Conservation (phyloP, 495 filamentous ascomycete genomes). For the Amphirosellinia nigrospora region DNA sequence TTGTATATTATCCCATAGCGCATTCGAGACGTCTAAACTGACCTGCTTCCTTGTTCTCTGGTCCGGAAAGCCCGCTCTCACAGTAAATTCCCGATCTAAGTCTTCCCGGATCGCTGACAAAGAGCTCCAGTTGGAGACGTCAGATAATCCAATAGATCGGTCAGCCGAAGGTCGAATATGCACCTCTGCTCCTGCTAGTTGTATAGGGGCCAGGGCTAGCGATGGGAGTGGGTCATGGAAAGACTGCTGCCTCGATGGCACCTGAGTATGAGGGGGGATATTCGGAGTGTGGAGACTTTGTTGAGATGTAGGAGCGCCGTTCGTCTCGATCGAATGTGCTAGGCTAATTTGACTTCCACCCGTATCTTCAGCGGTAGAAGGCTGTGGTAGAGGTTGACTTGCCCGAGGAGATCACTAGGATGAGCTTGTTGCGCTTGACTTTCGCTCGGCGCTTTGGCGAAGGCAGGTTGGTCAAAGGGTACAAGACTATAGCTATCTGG, state of each 20-base stretch:
- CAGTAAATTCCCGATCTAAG: constrained; percentile 12
- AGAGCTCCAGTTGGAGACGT: constrained; percentile 2
- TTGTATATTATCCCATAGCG: constrained; percentile 11
- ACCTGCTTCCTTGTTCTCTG: background rate
- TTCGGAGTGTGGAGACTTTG: background rate
- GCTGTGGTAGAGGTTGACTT: background rate
- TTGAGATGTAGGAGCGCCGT: background rate
- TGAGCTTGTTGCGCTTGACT: background rate
- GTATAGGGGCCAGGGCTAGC: background rate
- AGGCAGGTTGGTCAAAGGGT: background rate
- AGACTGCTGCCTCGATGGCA: background rate
- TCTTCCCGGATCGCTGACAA: constrained; percentile 20
- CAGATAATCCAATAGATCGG: background rate
- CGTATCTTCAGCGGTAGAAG: background rate
- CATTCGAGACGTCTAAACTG: constrained; percentile 14
- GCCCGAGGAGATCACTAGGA: background rate
- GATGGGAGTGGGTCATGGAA: background rate
- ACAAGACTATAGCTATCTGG: background rate
- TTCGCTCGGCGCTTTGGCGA: background rate
- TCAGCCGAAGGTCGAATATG: constrained; percentile 10
- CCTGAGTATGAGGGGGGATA: background rate
- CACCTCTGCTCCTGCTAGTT: constrained; percentile 23
- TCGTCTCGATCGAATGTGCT: background rate
- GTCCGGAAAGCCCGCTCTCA: constrained; percentile 4
- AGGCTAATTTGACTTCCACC: background rate